phyloP scores from a whole-genome alignment of 179 eudicot species.

The Drosera spatulata region DNA sequence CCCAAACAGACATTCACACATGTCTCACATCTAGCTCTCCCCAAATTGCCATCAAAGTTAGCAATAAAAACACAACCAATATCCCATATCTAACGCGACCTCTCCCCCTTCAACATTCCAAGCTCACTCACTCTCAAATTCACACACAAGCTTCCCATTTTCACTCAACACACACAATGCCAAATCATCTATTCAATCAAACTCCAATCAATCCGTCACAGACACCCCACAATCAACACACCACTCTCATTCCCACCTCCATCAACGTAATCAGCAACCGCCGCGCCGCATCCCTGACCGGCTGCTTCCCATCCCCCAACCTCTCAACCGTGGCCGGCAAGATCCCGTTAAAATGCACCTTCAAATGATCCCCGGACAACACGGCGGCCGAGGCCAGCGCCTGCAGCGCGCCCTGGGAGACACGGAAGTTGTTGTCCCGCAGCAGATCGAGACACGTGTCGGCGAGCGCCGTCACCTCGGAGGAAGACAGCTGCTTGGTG shows the following conservation, averaged over 20 bases:
- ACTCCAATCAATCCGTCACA: no score
- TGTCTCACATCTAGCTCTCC: no score
- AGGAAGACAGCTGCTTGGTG: conserved; percentile 45
- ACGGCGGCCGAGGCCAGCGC: conserved; percentile 93
- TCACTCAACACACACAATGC: no score
- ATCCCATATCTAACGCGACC: no score
- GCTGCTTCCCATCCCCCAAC: conserved; percentile 85
- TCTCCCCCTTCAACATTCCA: no score
- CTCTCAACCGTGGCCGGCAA: conserved; percentile 87
- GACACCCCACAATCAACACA: no score
- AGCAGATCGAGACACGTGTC: conserved; percentile 92
- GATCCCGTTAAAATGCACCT: conserved; percentile 80
- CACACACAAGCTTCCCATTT: no score
- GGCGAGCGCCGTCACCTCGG: conserved; percentile 75
- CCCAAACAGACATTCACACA: no score
- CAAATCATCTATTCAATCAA: no score
- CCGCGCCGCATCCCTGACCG: conserved; percentile 87
- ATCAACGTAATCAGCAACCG: conserved; percentile 80
- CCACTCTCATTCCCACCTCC: conserved; percentile 44
- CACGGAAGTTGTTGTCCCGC: conserved; percentile 74
- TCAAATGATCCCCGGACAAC: conserved; percentile 74
- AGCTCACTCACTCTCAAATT: no score
- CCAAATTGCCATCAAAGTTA: no score
- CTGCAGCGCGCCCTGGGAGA: conserved; percentile 79
- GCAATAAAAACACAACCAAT: no score